Conservation (phyloP, 495 filamentous ascomycete species). For the Talaromyces wortmannii region DNA sequence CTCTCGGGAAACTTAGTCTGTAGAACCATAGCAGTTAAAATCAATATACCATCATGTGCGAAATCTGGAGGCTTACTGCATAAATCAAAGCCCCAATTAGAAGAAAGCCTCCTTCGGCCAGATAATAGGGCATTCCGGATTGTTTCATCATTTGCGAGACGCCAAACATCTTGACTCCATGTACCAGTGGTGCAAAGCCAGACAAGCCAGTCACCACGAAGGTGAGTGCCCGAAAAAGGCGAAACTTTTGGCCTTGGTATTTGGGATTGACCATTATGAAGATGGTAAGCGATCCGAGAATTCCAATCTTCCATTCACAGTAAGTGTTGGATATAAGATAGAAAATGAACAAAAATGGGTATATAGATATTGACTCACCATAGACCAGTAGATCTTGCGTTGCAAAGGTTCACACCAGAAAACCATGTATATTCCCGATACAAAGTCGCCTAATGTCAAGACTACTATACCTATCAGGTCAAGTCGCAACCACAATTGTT, state of each 20-base stretch:
- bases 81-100: conserved; percentile 32
- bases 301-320: conserved; percentile 9
- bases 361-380: neutral
- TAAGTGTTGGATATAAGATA: conserved; percentile 5
- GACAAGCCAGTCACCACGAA: conserved; percentile 42
- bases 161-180: conserved; percentile 36
- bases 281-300: conserved; percentile 21
- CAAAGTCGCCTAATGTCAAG: neutral
- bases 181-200: conserved; percentile 36
- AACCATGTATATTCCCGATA: neutral
- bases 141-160: conserved; percentile 29
- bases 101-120: conserved; percentile 21
- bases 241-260: conserved; percentile 34
- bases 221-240: conserved; percentile 30
- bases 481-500: conserved; percentile 1
- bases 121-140: conserved; percentile 16
- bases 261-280: conserved; percentile 29
- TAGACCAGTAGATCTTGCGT: neutral
- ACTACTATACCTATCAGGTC: neutral
- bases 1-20: conserved; percentile 35
- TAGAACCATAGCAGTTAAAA: conserved; percentile 9
- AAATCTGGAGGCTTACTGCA: conserved; percentile 23
- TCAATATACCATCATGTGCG: conserved; percentile 3
- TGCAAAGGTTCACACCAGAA: neutral
- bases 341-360: neutral